These are phyloP conservation scores for Fusarium humuli DNA, from an alignment of 2,329 filamentous ascomycete genomes.

Conservation along the genomic window DNA sequence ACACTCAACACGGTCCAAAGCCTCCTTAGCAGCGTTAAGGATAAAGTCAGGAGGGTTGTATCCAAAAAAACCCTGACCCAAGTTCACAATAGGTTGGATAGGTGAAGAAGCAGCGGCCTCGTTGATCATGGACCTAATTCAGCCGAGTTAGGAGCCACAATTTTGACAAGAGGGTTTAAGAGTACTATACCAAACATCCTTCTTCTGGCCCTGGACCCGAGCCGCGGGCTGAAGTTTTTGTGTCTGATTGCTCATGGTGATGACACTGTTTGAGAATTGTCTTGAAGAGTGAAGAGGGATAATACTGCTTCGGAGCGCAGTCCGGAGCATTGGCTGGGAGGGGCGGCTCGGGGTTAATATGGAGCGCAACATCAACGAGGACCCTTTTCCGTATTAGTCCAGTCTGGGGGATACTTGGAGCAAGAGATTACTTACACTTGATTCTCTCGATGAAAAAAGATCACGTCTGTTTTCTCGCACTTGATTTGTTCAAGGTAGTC, in stretches of 20 bases:
- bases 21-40: slow-evolving; percentile 88
- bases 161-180: neutral
- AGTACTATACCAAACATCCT: slow-evolving; percentile 63
- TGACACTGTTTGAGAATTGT: slow-evolving; percentile 38
- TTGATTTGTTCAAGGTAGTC: neutral
- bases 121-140: slow-evolving; percentile 71
- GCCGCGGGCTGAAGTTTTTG: slow-evolving; percentile 63
- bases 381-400: slow-evolving; percentile 25
- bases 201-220: slow-evolving; percentile 61
- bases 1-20: slow-evolving; percentile 91
- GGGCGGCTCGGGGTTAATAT: slow-evolving; percentile 43
- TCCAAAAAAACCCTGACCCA: slow-evolving; percentile 80
- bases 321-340: slow-evolving; percentile 35
- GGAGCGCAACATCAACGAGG: slow-evolving; percentile 44
- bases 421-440: slow-evolving; percentile 1
- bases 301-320: slow-evolving; percentile 34
- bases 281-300: slow-evolving; percentile 34
- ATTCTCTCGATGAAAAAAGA: slow-evolving; percentile 8
- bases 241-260: slow-evolving; percentile 56
- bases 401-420: neutral
- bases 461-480: slow-evolving; percentile 8
- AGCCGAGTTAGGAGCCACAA: slow-evolving; percentile 9
- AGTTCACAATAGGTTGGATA: slow-evolving; percentile 72
- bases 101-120: slow-evolving; percentile 73
- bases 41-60: slow-evolving; percentile 96